Conservation (phyloP, 129 eudicot genomes). For the Lonicera japonica region DNA sequence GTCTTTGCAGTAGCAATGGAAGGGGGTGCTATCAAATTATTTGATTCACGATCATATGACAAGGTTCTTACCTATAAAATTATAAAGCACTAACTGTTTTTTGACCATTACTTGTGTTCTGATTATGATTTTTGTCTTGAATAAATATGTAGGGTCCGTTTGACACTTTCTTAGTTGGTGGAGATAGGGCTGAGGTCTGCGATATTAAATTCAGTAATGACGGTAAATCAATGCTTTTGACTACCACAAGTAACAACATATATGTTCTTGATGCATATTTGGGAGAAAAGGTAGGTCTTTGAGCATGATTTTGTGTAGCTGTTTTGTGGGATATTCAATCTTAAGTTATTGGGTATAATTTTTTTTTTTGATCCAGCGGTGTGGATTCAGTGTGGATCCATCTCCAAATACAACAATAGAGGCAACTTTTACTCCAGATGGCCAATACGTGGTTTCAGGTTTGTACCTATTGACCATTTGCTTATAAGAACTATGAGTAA, state of each 20-base stretch:
- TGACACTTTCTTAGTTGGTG: conserved; percentile 94
- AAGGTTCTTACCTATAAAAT: conserved; percentile 66
- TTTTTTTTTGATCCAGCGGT: conserved; percentile 50
- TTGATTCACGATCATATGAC: conserved; percentile 91
- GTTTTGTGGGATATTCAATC: not conserved
- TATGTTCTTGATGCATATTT: conserved; percentile 91
- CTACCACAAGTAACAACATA: conserved; percentile 78
- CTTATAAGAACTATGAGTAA: too few species aligned
- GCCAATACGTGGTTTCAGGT: conserved; percentile 89
- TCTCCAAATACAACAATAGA: conserved; percentile 64
- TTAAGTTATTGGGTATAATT: not conserved
- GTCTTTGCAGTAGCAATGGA: conserved; percentile 99
- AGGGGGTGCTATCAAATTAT: conserved; percentile 94
- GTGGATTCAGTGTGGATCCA: conserved; percentile 85
- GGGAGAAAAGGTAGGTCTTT: conserved; percentile 76
- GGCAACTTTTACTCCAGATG: conserved; percentile 96
- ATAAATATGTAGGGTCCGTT: conserved; percentile 68
- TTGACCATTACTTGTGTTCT: conserved; percentile 7
- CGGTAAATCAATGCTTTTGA: conserved; percentile 92
- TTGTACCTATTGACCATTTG: not conserved
- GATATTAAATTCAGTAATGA: conserved; percentile 99
- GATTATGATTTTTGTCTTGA: conserved; percentile 3
- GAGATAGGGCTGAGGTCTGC: conserved; percentile 92
- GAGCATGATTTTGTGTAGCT: too few species aligned
- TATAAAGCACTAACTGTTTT: not conserved